Percentiles rank a stretch among this genome's conserved stretches.
Conservation (phyloP, 495 filamentous ascomycete genomes). For the Daldinia loculata region DNA sequence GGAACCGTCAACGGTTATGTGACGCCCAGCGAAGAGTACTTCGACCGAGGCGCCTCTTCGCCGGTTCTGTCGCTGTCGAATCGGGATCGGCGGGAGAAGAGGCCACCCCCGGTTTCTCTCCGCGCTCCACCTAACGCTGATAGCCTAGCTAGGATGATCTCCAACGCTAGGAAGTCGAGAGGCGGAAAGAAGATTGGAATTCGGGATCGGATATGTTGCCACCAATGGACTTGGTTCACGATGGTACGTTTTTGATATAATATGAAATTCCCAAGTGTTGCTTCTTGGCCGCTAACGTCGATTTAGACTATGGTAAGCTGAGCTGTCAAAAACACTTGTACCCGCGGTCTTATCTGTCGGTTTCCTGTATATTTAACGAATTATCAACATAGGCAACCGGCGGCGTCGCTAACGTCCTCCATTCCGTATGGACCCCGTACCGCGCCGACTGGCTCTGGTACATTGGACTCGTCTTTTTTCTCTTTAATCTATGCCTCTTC, state of each 20-base stretch:
- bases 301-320: constrained; percentile 38
- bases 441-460: constrained; percentile 72
- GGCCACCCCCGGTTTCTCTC: constrained; percentile 7
- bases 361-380: constrained; percentile 1
- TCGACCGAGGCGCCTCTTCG: constrained; percentile 20
- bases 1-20: constrained; percentile 38
- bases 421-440: constrained; percentile 71
- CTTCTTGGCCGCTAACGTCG: constrained; percentile 9
- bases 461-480: constrained; percentile 76
- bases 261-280: not conserved
- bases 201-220: constrained; percentile 57
- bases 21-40: constrained; percentile 40
- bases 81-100: constrained; percentile 14
- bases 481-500: constrained; percentile 79
- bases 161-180: constrained; percentile 33
- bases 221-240: constrained; percentile 75
- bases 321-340: not conserved
- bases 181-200: constrained; percentile 48
- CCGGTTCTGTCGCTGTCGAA: constrained; percentile 20
- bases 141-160: constrained; percentile 47
- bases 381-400: constrained; percentile 68
- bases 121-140: constrained; percentile 25
- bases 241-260: constrained; percentile 50
- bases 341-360: not conserved
- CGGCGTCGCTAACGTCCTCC: constrained; percentile 80